Base-by-base conservation (phyloP, 2,329 filamentous ascomycete species). In the Verticillium klebahnii region DNA sequence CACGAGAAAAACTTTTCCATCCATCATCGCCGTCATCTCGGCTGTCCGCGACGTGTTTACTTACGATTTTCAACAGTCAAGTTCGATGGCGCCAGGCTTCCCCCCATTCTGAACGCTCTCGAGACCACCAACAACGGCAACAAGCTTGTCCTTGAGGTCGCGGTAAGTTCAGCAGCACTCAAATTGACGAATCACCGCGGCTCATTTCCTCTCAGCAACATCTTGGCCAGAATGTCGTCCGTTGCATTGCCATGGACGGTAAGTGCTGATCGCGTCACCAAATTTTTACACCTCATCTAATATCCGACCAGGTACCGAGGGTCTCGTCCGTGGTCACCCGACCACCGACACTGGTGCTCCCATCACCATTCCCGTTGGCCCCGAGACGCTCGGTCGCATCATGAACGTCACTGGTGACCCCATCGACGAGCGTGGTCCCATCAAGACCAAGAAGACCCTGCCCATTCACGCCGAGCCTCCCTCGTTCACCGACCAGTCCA, bases 181-280 rank as follows among this genome's bases (percentile, higher is more conserved):
- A 31, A 36, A 58, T 39, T 15, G 11, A 17, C 31, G 29, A 34
- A 15, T 45, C 58, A 61, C 31, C 25, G 64, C 56, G 59, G 65
- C 73, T 84, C 69, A 85, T 77, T 69, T 67, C 56, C 32, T 45
- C 65, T 59, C 73, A 97, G 93, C 95, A 99, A 97, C 95, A 98
- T 89, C 84, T 99, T 81, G 95, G 95, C 85, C 92, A 99, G 86
- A 97, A 92, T 86, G 92, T 97, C 78, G 95, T 99, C 80, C 90
- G 95, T 82, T 96, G 92, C 82, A 99, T 99, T 96, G 95, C 95
- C 83, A 99, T 99, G 95, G 95, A 99, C 83, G 95, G 94, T 96
- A 89, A 81, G 87, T 79, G 62, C 60, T 59, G 37, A 9, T 60
- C 61, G 45, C 45, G 25, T 54, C 56, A 57, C 50, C 60, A 67